Evolutionary conservation across 208 protist species (phyloP).

Genomic region (Leptomonas pyrrhocoris): DNA sequence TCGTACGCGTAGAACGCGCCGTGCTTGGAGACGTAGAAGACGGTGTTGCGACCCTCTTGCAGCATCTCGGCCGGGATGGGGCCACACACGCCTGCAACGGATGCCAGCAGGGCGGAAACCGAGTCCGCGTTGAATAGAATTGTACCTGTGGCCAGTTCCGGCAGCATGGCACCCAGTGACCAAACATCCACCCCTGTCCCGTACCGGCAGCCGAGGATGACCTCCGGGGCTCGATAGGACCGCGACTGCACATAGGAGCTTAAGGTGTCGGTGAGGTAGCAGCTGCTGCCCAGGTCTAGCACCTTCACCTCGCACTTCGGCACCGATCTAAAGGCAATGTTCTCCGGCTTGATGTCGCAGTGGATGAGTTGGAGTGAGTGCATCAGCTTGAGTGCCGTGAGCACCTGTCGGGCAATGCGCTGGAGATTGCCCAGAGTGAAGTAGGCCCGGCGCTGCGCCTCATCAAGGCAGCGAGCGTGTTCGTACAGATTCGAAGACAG

Average conservation of each 20-base stretch:
- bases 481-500: constrained; percentile 92
- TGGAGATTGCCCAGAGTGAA: constrained; percentile 88
- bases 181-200: constrained; percentile 89
- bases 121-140: constrained; percentile 90
- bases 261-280: constrained; percentile 73
- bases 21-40: constrained; percentile 92
- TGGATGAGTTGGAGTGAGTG: constrained; percentile 94
- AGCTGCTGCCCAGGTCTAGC: constrained; percentile 89
- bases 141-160: constrained; percentile 93
- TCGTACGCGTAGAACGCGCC: constrained; percentile 81
- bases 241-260: constrained; percentile 92
- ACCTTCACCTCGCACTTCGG: constrained; percentile 83
- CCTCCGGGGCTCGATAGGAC: constrained; percentile 94
- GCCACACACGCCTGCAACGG: constrained; percentile 71
- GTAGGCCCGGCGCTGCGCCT: constrained; percentile 64
- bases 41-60: constrained; percentile 91
- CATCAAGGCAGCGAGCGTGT: constrained; percentile 81
- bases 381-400: constrained; percentile 74
- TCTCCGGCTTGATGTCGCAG: constrained; percentile 97
- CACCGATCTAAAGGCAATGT: constrained; percentile 89
- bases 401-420: constrained; percentile 69
- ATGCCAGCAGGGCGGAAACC: constrained; percentile 61
- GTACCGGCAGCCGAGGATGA: constrained; percentile 88
- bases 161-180: constrained; percentile 92
- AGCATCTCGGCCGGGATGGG: constrained; percentile 74